Evolutionary conservation across 2,329 filamentous ascomycete species (phyloP).

Genomic region (Cercospora zeae-maydis): DNA sequence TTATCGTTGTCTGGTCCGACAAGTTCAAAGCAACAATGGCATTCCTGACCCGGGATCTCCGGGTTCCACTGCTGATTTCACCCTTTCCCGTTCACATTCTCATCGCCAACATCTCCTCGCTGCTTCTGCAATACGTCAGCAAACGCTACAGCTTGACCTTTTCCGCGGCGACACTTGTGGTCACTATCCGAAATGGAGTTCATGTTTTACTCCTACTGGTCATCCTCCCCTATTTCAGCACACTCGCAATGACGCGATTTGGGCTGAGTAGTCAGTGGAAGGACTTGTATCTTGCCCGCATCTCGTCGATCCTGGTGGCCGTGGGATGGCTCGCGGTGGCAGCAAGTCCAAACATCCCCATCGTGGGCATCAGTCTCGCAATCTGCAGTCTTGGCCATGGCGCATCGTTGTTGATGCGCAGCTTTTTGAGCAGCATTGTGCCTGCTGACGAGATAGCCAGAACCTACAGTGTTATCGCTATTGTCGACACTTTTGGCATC

Average conservation of each 20-base stretch:
- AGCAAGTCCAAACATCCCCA: conserved; percentile 30
- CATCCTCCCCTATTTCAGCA: conserved; percentile 32
- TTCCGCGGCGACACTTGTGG: conserved; percentile 33
- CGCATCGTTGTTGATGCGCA: conserved; percentile 45
- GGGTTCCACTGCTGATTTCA: conserved; percentile 33
- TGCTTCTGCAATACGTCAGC: conserved; percentile 53
- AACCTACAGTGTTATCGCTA: conserved; percentile 52
- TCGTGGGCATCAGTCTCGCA: conserved; percentile 41
- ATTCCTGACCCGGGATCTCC: conserved; percentile 34
- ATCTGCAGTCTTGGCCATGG: conserved; percentile 49
- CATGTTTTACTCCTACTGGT: conserved; percentile 33
- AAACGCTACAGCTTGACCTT: conserved; percentile 51
- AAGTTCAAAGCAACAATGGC: conserved; percentile 23
- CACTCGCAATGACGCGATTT: conserved; percentile 22
- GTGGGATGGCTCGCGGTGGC: conserved; percentile 33
- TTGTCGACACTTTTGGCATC: conserved; percentile 50
- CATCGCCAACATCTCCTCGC: conserved; percentile 26
- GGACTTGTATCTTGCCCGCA: conserved; percentile 35
- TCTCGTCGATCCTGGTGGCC: conserved; percentile 28
- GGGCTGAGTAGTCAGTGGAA: conserved; percentile 27
- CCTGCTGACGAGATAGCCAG: conserved; percentile 54
- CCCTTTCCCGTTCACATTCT: conserved; percentile 33
- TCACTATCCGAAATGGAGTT: conserved; percentile 33
- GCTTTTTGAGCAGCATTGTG: conserved; percentile 53
- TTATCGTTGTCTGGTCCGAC: neutral